These are phyloP conservation scores for Apiotrichum laibachii DNA, from an alignment of 1,284 basidiomycete genomes.

Conservation along the genomic window DNA sequence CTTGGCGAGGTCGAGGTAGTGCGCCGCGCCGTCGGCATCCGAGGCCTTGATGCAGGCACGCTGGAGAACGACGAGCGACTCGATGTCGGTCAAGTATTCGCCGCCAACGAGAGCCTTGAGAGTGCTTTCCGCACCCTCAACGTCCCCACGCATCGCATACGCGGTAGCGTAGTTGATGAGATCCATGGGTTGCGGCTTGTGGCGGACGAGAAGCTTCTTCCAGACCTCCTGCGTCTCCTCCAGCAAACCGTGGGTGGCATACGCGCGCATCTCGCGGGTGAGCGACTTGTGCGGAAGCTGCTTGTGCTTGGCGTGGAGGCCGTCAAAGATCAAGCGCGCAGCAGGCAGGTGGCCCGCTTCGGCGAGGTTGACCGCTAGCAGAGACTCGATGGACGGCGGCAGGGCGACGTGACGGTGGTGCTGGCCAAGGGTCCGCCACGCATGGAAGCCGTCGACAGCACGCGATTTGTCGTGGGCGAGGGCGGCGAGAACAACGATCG, in stretches of 20 bases:
- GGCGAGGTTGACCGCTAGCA: constrained; percentile 11
- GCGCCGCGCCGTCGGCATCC: constrained; percentile 19
- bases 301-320: constrained; percentile 9
- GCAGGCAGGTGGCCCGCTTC: neutral
- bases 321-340: constrained; percentile 10
- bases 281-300: constrained; percentile 13
- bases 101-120: constrained; percentile 6
- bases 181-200: constrained; percentile 10
- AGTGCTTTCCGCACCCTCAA: neutral
- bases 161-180: constrained; percentile 4
- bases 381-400: constrained; percentile 5
- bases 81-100: neutral
- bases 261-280: constrained; percentile 15
- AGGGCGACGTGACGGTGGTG: constrained; percentile 14
- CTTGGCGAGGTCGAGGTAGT: constrained; percentile 18
- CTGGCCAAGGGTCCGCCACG: constrained; percentile 11
- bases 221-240: constrained; percentile 10
- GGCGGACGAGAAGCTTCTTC: constrained; percentile 8
- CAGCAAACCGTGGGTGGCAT: constrained; percentile 9
- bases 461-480: constrained; percentile 1
- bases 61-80: constrained; percentile 23
- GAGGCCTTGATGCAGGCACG: constrained; percentile 23
- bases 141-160: constrained; percentile 10
- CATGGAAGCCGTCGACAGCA: constrained; percentile 5
- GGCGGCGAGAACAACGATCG: constrained; percentile 1